Evolutionary conservation across 805 yeast genomes (phyloP), one percentile per base, ranked within the genome.

Genomic region (Saccharomycopsis oosterbeekiorum): DNA sequence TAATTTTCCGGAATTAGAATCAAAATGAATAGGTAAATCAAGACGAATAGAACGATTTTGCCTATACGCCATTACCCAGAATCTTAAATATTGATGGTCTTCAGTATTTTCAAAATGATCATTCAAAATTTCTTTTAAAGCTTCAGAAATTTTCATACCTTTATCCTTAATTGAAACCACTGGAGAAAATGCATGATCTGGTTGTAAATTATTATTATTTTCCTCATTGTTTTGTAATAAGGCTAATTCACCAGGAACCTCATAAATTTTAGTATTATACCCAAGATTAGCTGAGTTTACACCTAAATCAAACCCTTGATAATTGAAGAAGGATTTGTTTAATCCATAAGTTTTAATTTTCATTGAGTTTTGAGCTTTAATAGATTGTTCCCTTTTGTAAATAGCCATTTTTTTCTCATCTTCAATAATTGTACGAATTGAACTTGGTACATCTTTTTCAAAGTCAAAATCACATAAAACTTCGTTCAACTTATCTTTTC

Each of bases 261-360:
- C 62, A 42, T 60, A 60, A 10, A 63, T 58, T 0, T 76, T 71
- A n/a, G 56, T 53, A 53, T 58, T 62, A 54, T 58, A 51, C 6
- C 65, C 59, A 17, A 67, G 68, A 54, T 71, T 72, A 4, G 68
- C 69, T 14, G 81, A 79, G 76, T 88, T 88, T 3, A 89, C 85
- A 12, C 85, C 89, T 15, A 87, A 69, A 70, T 91, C 97, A 68
- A 88, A 85, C 0, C 96, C 96, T 68, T 82, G 78, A 68, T 81
- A 85, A 59, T 80, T 74, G 60, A 75, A 73, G 67, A 89, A 86
- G 6, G 34, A n/a, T 51, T 83, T 80, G 1, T 75, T 70, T 47
- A 75, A 70, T 0, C 88, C 79, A 62, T 81, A 82, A 37, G 89
- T 72, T 59, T 82, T 80, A 58, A 89, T 78, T 58, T 78, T 80